phyloP scores from a whole-genome alignment of 257 asterid species.

The Nicotiana knightiana region DNA sequence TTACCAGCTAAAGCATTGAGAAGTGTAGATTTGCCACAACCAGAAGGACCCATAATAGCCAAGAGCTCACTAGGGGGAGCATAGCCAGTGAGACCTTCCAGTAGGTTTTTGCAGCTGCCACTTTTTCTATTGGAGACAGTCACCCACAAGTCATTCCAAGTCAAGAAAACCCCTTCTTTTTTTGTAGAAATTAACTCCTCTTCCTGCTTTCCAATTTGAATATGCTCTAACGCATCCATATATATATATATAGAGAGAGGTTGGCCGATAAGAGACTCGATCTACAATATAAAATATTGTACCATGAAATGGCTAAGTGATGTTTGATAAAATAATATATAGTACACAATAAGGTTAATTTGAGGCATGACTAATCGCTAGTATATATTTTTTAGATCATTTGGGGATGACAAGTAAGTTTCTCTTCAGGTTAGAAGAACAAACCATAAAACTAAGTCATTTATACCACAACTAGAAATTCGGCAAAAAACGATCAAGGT shows the following conservation, averaged over 20 bases:
- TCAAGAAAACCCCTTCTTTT: conserved; percentile 11
- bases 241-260: background rate
- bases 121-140: conserved; percentile 17
- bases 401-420: no score
- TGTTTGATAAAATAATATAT: no score
- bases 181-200: background rate
- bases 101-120: conserved; percentile 9
- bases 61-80: conserved; percentile 27
- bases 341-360: no score
- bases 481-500: no score
- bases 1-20: conserved; percentile 31
- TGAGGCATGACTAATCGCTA: no score
- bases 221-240: background rate
- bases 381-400: no score
- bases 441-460: no score
- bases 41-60: conserved; percentile 36
- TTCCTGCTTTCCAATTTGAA: background rate
- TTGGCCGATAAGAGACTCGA: background rate
- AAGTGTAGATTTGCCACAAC: conserved; percentile 34
- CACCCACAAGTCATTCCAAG: conserved; percentile 28
- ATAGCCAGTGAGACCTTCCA: conserved; percentile 28
- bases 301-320: background rate
- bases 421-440: no score
- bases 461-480: no score
- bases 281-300: background rate